Evolutionary conservation across 1,284 basidiomycete species (phyloP), one percentile per base, ranked within the genome.

Genomic region (Malassezia arunalokei): DNA sequence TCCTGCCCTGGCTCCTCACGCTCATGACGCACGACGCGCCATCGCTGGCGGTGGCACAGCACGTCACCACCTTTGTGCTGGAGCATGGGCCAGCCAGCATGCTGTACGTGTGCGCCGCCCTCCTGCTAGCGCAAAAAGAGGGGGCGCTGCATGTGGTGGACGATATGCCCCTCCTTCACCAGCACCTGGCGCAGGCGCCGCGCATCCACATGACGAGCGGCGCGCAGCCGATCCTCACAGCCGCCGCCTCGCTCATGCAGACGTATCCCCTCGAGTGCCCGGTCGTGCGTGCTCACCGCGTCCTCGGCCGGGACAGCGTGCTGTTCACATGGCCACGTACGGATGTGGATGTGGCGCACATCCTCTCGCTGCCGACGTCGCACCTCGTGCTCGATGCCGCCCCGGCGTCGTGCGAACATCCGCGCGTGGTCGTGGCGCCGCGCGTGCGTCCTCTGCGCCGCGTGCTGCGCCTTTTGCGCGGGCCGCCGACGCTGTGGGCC

Each of bases 11-110:
- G 76, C 80, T 94, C 35, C 77, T 95, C 35, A 92, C 89, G 0
- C 78, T 94, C 29, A 86, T 94, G 74, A 83, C 89, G 5, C 90
- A 95, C 73, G 88, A 92, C 64, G 78, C 91, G 20, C 79, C 82
- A 3, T 80, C 47, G 15, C 39, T 89, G 20, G 43, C 11, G 4
- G 41, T 54, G 27, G 84, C 88, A 30, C 87, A 90, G 73, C 82
- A 87, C 56, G 80, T 89, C 41, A 88, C 92, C 70, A 89, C 92
- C 74, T 94, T 83, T 68, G 75, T 94, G 6, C 76, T 94, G 4
- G 80, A 82, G 50, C 79, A 87, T 38, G 87, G 87, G 12, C 90
- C 90, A 3, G 80, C 87, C 32, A 77, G 79, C 1, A 78, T 82
- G 0, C 83, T 92, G 1, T 94, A 92, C 75, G 79, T 94, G 2